Evolutionary conservation across 163 green algal species (phyloP).

Genomic region (Volvox carteri): DNA sequence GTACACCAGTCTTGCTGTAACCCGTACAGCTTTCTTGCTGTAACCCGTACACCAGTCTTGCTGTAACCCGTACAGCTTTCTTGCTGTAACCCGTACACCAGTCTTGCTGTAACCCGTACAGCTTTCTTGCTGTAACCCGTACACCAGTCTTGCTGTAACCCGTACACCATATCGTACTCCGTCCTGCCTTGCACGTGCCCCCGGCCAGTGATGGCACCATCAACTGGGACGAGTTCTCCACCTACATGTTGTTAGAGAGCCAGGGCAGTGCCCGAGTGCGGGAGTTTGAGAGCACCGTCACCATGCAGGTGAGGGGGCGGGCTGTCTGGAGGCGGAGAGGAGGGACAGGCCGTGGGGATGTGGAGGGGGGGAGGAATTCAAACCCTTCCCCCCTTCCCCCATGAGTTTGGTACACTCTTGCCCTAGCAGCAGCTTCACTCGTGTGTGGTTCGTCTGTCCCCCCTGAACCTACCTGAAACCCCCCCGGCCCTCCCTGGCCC

Average conservation of each 20-base stretch:
- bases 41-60: too few relatives aligned
- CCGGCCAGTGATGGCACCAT: constrained; percentile 73
- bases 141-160: too few relatives aligned
- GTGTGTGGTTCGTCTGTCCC: too few relatives aligned
- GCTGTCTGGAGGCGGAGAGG: neutral
- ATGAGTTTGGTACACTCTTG: too few relatives aligned
- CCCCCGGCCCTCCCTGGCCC: neutral
- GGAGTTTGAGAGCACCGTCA: constrained; percentile 52
- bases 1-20: too few relatives aligned
- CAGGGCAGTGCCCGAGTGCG: constrained; percentile 58
- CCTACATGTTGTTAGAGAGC: constrained; percentile 81
- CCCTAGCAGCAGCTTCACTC: too few relatives aligned
- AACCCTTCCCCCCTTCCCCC: neutral
- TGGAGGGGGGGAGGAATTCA: too few relatives aligned
- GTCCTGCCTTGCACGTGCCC: neutral
- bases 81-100: too few relatives aligned
- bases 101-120: too few relatives aligned
- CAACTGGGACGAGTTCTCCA: constrained; percentile 87
- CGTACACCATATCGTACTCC: neutral
- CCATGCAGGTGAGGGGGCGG: constrained; percentile 40
- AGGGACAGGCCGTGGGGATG: neutral
- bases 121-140: too few relatives aligned
- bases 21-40: too few relatives aligned
- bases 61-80: too few relatives aligned
- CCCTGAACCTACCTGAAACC: neutral